These are phyloP conservation scores for Pelargonium nanum DNA, from an alignment of 345 rosid species.

Conservation along the genomic window DNA sequence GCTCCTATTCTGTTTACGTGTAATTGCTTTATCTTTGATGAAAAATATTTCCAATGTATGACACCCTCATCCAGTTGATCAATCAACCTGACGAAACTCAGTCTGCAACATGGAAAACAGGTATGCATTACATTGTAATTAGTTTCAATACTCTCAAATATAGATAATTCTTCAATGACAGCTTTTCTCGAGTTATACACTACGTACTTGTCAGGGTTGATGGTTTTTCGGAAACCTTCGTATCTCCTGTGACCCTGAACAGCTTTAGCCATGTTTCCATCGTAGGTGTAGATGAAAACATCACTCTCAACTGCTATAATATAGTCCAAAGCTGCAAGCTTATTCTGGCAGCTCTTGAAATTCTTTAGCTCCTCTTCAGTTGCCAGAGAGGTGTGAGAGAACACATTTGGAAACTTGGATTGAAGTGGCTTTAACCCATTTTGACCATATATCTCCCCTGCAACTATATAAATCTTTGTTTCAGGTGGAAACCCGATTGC, in stretches of 20 bases:
- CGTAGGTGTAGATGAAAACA: slow-evolving; percentile 50
- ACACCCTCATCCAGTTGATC: slow-evolving; percentile 39
- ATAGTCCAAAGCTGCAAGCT: slow-evolving; percentile 66
- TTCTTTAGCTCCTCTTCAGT: slow-evolving; percentile 42
- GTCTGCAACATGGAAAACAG: slow-evolving; percentile 24
- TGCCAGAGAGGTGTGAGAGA: slow-evolving; percentile 41
- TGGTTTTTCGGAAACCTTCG: slow-evolving; percentile 62
- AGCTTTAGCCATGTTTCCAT: slow-evolving; percentile 83
- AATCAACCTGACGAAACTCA: slow-evolving; percentile 41
- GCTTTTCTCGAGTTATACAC: not conserved
- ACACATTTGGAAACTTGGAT: slow-evolving; percentile 41
- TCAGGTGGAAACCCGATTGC: slow-evolving; percentile 51
- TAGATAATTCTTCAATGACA: too few relatives aligned
- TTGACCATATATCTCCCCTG: slow-evolving; percentile 55
- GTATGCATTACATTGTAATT: not conserved
- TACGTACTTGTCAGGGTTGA: slow-evolving; percentile 54
- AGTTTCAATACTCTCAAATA: not conserved
- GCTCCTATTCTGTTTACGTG: slow-evolving; percentile 48
- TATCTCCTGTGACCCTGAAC: slow-evolving; percentile 57
- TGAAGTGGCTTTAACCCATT: slow-evolving; percentile 34
- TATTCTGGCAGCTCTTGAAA: slow-evolving; percentile 32
- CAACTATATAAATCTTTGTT: slow-evolving; percentile 59
- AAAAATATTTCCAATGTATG: slow-evolving; percentile 42
- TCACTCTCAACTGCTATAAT: slow-evolving; percentile 52
- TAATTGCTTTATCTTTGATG: slow-evolving; percentile 27